phyloP scores from a whole-genome alignment of 208 protist genomes.

The Wallacemonas sp. region DNA sequence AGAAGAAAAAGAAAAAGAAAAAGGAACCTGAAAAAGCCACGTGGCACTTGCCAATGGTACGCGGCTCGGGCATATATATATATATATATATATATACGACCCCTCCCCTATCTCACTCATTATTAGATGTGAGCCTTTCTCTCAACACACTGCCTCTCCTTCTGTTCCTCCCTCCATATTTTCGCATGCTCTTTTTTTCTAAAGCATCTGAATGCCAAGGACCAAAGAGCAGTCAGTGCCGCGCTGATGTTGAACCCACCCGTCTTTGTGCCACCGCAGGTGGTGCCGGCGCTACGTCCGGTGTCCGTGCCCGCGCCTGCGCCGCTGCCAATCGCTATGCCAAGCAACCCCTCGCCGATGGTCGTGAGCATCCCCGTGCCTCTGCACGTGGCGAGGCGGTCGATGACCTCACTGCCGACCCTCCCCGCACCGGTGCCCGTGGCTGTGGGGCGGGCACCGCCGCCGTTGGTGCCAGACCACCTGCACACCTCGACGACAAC shows the following conservation, averaged over 20 bases:
- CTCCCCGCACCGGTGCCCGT: slow-evolving; percentile 14
- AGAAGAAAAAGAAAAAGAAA: no score
- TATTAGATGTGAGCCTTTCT: no score
- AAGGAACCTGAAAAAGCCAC: no score
- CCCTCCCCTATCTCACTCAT: no score
- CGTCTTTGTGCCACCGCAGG: neutral
- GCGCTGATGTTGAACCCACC: slow-evolving; percentile 3
- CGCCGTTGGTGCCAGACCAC: slow-evolving; percentile 8
- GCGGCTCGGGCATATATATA: no score
- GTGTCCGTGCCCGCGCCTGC: neutral
- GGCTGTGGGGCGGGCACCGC: neutral
- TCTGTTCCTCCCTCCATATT: no score
- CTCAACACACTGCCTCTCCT: no score
- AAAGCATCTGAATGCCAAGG: neutral
- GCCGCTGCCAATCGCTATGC: neutral
- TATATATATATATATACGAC: no score
- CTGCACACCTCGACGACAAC: neutral
- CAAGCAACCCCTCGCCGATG: neutral
- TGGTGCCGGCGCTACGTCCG: slow-evolving; percentile 4
- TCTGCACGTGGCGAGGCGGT: slow-evolving; percentile 3
- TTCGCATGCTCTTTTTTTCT: no score
- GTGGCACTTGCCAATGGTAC: no score
- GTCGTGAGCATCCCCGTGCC: neutral
- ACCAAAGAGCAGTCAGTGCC: no score
- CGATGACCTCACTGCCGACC: neutral